Conservation (phyloP, 441 rosid genomes). For the Gossypium lobatum region DNA sequence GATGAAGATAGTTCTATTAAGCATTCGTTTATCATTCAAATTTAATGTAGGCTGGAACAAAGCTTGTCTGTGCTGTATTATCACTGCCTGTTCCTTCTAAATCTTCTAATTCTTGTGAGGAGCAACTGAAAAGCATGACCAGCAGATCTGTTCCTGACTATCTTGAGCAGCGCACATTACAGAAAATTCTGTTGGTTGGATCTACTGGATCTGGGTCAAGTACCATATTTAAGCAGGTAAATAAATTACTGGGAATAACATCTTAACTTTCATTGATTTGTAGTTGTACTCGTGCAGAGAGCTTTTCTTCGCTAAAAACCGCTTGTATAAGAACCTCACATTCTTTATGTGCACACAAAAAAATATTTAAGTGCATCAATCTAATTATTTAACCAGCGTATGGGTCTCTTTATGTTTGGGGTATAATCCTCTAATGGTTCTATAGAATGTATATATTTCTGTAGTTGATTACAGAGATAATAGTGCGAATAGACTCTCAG, state of each 20-base stretch:
- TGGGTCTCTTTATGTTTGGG: not conserved
- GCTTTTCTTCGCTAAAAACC: not conserved
- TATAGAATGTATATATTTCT: not conserved
- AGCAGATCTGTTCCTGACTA: conserved; percentile 65
- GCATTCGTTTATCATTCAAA: conserved; percentile 6
- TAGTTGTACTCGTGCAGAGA: not conserved
- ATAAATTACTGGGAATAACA: conserved; percentile 11
- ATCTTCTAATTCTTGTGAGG: conserved; percentile 44
- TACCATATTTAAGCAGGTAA: conserved; percentile 92
- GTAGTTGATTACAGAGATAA: not conserved
- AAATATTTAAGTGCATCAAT: not conserved
- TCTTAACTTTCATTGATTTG: not conserved
- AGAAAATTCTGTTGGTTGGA: conserved; percentile 82
- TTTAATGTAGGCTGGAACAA: conserved; percentile 65
- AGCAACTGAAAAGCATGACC: conserved; percentile 37
- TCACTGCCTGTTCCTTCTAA: conserved; percentile 78
- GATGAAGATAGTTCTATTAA: conserved; percentile 2
- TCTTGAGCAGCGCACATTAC: conserved; percentile 52
- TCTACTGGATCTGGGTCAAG: conserved; percentile 84
- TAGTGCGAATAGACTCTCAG: not conserved
- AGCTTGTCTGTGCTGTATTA: conserved; percentile 67
- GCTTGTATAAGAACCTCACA: not conserved
- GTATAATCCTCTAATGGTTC: not conserved
- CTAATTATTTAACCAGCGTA: not conserved
- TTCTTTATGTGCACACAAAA: not conserved